phyloP scores from a whole-genome alignment of 805 yeast genomes.

The Kazachstania taianensis region DNA sequence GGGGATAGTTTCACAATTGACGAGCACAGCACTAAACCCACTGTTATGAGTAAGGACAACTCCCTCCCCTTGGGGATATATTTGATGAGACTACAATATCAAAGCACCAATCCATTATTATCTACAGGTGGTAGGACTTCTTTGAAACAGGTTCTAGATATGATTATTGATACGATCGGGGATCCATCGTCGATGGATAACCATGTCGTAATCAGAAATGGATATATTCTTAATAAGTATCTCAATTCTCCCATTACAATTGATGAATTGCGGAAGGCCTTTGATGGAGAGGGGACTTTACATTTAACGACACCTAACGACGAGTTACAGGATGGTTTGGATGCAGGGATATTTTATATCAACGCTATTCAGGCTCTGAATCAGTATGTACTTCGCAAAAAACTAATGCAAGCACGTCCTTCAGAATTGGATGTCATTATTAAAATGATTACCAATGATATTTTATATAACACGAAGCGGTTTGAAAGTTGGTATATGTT shows the following conservation, averaged over 20 bases:
- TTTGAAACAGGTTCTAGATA: constrained; percentile 61
- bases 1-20: constrained; percentile 51
- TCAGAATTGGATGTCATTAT: constrained; percentile 74
- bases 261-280: constrained; percentile 37
- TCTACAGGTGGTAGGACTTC: constrained; percentile 53
- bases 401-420: constrained; percentile 69
- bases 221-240: constrained; percentile 36
- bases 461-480: constrained; percentile 54
- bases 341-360: constrained; percentile 48
- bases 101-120: constrained; percentile 49
- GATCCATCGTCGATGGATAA: constrained; percentile 42
- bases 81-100: constrained; percentile 30
- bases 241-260: constrained; percentile 39
- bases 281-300: constrained; percentile 38
- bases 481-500: constrained; percentile 80
- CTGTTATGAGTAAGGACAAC: constrained; percentile 28
- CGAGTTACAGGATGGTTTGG: constrained; percentile 43
- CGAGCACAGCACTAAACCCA: constrained; percentile 49
- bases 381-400: constrained; percentile 46
- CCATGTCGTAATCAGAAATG: constrained; percentile 37
- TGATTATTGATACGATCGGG: constrained; percentile 59
- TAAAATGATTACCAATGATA: constrained; percentile 52
- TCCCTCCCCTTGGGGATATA: constrained; percentile 26
- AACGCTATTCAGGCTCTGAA: constrained; percentile 26
- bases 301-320: constrained; percentile 25